phyloP scores from a whole-genome alignment of 2,329 filamentous ascomycete genomes.

The Alternaria metachromatica region DNA sequence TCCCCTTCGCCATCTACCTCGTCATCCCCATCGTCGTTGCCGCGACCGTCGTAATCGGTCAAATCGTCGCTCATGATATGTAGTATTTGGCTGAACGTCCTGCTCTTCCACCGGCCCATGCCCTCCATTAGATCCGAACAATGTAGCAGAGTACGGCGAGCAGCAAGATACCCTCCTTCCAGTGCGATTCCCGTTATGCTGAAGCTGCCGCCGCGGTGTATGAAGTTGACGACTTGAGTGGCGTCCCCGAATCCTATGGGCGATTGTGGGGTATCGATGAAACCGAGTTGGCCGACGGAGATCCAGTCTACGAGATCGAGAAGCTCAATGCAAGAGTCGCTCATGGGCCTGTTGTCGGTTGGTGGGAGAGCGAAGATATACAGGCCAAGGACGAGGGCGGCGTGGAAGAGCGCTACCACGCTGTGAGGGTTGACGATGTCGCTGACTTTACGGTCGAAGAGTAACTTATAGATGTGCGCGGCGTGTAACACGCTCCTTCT shows the following conservation, averaged over 20 bases:
- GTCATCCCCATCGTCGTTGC: constrained; percentile 14
- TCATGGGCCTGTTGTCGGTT: constrained; percentile 37
- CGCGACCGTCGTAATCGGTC: constrained; percentile 42
- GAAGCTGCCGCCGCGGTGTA: constrained; percentile 57
- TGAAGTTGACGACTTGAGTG: constrained; percentile 51
- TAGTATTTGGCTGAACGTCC: constrained; percentile 59
- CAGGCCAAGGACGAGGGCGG: constrained; percentile 59
- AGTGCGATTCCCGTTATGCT: constrained; percentile 57
- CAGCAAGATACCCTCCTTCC: constrained; percentile 59
- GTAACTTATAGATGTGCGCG: constrained; percentile 59
- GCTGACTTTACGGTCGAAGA: constrained; percentile 59
- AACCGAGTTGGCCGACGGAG: constrained; percentile 54
- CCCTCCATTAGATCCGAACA: constrained; percentile 61
- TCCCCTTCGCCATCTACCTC: neutral
- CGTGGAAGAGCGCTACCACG: constrained; percentile 58
- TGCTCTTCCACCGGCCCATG: constrained; percentile 59
- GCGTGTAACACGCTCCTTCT: constrained; percentile 60
- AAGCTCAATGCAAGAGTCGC: constrained; percentile 52
- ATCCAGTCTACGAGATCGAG: constrained; percentile 60
- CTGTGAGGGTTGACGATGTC: constrained; percentile 61
- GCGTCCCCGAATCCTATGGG: constrained; percentile 34
- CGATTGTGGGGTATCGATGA: constrained; percentile 45
- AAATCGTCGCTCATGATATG: constrained; percentile 63
- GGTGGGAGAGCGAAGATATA: constrained; percentile 58
- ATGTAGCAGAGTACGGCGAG: constrained; percentile 59